phyloP scores from a whole-genome alignment of 2,329 filamentous ascomycete genomes.

The Scytalidium lignicola region DNA sequence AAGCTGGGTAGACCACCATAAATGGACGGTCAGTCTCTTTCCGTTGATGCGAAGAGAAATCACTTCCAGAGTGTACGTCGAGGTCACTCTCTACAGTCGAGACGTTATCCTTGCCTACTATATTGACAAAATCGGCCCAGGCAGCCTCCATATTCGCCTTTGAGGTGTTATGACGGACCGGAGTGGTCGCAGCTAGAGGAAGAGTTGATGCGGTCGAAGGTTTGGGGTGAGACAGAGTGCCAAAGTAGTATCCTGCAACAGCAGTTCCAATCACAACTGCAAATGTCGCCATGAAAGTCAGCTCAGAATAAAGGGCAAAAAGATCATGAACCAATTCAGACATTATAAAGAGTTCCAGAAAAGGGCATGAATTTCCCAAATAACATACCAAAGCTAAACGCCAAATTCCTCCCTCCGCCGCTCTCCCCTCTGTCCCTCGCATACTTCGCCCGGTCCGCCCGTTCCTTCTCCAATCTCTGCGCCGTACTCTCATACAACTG shows the following conservation, averaged over 20 bases:
- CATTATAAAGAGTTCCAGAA: too few species aligned
- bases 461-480: constrained; percentile 49
- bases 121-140: constrained; percentile 62
- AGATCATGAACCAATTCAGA: too few species aligned
- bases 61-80: constrained; percentile 51
- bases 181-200: constrained; percentile 45
- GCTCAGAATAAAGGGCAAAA: too few species aligned
- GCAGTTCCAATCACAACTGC: constrained; percentile 23
- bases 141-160: constrained; percentile 62
- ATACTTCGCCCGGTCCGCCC: constrained; percentile 47
- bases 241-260: constrained; percentile 47
- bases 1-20: constrained; percentile 69
- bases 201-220: constrained; percentile 52
- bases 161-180: constrained; percentile 53
- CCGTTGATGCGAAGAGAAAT: constrained; percentile 29
- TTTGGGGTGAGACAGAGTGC: constrained; percentile 48
- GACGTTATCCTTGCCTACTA: constrained; percentile 61
- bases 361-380: not conserved
- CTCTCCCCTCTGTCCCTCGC: constrained; percentile 34
- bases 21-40: constrained; percentile 41
- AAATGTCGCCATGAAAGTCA: constrained; percentile 2
- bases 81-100: constrained; percentile 54
- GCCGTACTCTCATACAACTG: constrained; percentile 56
- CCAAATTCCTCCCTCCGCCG: constrained; percentile 40
- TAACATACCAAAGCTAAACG: constrained; percentile 48